Conservation (phyloP, 2,329 filamentous ascomycete genomes). For the Aspergillus pseudonomiae region DNA sequence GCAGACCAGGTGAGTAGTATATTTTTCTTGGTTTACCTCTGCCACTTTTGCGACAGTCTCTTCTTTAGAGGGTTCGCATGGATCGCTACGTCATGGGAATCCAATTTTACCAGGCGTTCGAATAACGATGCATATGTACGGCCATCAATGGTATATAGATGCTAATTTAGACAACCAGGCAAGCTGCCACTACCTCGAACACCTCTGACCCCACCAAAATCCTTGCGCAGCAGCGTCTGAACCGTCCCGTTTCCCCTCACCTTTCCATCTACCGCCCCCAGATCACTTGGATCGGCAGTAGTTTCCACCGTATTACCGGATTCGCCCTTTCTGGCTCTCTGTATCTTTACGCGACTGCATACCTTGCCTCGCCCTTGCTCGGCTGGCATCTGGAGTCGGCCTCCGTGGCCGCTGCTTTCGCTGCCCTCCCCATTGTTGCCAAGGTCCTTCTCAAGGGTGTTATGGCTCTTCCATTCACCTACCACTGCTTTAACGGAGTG, state of each 20-base stretch:
- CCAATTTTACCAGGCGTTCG: neutral
- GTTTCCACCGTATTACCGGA: constrained; percentile 84
- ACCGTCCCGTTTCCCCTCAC: constrained; percentile 83
- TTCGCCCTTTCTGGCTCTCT: constrained; percentile 69
- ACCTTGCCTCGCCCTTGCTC: constrained; percentile 76
- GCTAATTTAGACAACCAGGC: constrained; percentile 26
- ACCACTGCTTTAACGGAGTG: constrained; percentile 69
- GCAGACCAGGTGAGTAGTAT: constrained; percentile 47
- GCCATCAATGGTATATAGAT: neutral
- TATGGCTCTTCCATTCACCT: constrained; percentile 68
- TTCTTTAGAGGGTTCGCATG: constrained; percentile 1
- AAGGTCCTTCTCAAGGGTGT: constrained; percentile 64
- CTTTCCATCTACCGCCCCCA: constrained; percentile 82
- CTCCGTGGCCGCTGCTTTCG: constrained; percentile 66
- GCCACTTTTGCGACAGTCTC: neutral
- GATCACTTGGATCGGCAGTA: constrained; percentile 80
- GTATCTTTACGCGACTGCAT: constrained; percentile 79
- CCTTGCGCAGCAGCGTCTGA: constrained; percentile 77
- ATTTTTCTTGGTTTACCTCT: neutral
- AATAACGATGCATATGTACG: neutral
- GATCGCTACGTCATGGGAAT: constrained; percentile 32
- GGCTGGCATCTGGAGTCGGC: constrained; percentile 71
- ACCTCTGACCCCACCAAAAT: constrained; percentile 52
- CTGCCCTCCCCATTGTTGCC: constrained; percentile 59
- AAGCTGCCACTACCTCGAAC: constrained; percentile 33